Evolutionary conservation across 305 asterid species (phyloP).

Genomic region (Solanum hybrid): DNA sequence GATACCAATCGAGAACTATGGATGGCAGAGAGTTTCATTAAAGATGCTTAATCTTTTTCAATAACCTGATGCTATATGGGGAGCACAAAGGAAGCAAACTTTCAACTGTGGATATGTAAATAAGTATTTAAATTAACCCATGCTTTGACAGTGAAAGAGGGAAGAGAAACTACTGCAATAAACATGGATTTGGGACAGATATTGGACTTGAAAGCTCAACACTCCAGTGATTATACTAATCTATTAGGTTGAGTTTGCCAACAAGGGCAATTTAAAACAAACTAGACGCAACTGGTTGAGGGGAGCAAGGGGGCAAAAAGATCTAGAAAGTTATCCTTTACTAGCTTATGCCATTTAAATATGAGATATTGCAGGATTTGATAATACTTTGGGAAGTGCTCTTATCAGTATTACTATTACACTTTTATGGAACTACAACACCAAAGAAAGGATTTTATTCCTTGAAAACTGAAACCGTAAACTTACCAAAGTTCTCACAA

Average conservation of each 20-base stretch:
- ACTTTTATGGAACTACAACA: not conserved
- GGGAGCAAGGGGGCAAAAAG: not conserved
- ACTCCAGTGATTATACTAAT: not conserved
- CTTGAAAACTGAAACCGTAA: not conserved
- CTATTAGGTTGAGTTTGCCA: not conserved
- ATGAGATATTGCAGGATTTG: not conserved
- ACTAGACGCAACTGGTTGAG: not conserved
- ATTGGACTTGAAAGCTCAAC: not conserved
- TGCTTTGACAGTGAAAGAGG: not conserved
- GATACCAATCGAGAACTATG: not conserved
- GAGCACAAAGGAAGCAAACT: not conserved
- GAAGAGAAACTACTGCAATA: not conserved
- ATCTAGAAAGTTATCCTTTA: not conserved
- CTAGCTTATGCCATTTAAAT: not conserved
- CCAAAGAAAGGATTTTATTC: not conserved
- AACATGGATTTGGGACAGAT: not conserved
- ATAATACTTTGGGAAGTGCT: not conserved
- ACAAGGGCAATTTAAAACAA: not conserved
- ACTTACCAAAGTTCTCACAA: conserved; percentile 87
- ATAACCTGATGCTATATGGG: not conserved
- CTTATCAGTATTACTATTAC: not conserved
- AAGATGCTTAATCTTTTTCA: not conserved
- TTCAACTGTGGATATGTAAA: not conserved
- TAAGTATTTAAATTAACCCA: not conserved
- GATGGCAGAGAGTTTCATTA: not conserved